Percentiles rank a stretch among this genome's conserved stretches.
Evolutionary conservation across 2,329 filamentous ascomycete species (phyloP).

Genomic region (Aspergillus unguis): DNA sequence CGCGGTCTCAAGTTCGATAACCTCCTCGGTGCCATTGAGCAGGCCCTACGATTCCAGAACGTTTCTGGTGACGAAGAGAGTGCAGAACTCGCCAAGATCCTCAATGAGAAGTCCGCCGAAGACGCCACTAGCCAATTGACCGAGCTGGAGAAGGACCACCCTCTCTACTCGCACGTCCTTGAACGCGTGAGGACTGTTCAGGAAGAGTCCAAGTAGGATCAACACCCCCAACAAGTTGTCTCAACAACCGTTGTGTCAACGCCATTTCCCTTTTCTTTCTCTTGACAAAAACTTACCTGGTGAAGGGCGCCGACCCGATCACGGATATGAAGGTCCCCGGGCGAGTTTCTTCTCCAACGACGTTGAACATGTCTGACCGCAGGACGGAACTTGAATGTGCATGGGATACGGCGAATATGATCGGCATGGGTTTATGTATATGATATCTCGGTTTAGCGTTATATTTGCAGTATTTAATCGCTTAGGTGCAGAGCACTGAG

Average conservation of each 20-base stretch:
- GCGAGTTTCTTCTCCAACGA: slow-evolving; percentile 16
- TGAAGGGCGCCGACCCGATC: slow-evolving; percentile 27
- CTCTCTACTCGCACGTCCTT: slow-evolving; percentile 72
- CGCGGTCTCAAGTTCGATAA: slow-evolving; percentile 67
- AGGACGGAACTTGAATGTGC: slow-evolving; percentile 25
- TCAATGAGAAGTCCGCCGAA: slow-evolving; percentile 69
- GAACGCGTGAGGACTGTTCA: slow-evolving; percentile 82
- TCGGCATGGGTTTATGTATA: slow-evolving; percentile 27
- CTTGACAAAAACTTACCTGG: slow-evolving; percentile 17
- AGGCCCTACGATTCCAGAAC: slow-evolving; percentile 93
- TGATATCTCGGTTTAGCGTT: slow-evolving; percentile 20
- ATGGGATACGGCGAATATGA: slow-evolving; percentile 33
- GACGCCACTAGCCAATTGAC: slow-evolving; percentile 78
- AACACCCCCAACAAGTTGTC: slow-evolving; percentile 11
- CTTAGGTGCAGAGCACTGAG: slow-evolving; percentile 21
- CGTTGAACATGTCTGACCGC: slow-evolving; percentile 22
- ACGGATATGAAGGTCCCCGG: slow-evolving; percentile 24
- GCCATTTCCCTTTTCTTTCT: slow-evolving; percentile 2
- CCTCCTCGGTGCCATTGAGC: slow-evolving; percentile 80
- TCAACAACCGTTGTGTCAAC: slow-evolving; percentile 1
- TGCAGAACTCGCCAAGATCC: slow-evolving; percentile 76
- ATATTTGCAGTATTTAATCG: slow-evolving; percentile 17
- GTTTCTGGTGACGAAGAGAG: slow-evolving; percentile 90
- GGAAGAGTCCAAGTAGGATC: slow-evolving; percentile 40
- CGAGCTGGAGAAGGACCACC: slow-evolving; percentile 71